Evolutionary conservation across 2,329 filamentous ascomycete genomes (phyloP).

Genomic region (Microdochium paspali): DNA sequence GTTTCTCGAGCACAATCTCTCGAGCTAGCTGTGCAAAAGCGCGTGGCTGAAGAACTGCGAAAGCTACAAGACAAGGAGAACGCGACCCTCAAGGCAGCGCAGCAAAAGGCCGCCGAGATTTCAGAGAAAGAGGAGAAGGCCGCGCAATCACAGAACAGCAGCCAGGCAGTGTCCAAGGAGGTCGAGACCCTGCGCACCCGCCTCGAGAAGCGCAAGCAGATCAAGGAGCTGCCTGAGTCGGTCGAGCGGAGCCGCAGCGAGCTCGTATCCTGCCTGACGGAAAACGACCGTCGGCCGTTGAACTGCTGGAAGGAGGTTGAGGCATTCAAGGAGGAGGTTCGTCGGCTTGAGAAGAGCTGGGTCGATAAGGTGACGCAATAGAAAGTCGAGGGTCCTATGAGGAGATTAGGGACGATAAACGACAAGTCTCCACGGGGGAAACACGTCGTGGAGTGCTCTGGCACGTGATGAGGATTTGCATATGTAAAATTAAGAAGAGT

Average conservation of each 20-base stretch:
- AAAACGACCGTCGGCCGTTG: constrained; percentile 78
- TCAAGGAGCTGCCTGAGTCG: constrained; percentile 58
- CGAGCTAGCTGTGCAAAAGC: constrained; percentile 81
- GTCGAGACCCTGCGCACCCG: constrained; percentile 48
- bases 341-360: constrained; percentile 76
- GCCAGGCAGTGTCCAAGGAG: constrained; percentile 47
- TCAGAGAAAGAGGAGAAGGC: constrained; percentile 21
- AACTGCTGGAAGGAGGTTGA: constrained; percentile 95
- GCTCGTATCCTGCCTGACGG: constrained; percentile 70
- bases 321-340: constrained; percentile 81
- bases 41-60: constrained; percentile 77
- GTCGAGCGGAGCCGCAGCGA: constrained; percentile 68
- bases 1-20: constrained; percentile 72
- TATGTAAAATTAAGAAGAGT: neutral
- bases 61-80: constrained; percentile 64
- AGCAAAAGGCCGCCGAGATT: constrained; percentile 39
- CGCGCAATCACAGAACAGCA: constrained; percentile 18
- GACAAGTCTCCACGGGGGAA: too few species aligned
- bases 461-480: neutral
- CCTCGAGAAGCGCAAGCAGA: constrained; percentile 53
- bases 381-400: neutral
- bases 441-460: too few species aligned
- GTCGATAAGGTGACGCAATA: constrained; percentile 65
- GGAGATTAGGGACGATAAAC: too few species aligned
- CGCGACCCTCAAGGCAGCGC: constrained; percentile 57